Evolutionary conservation across 441 rosid genomes (phyloP), one percentile per base, ranked within the genome.

Genomic region (Populus hybrid): DNA sequence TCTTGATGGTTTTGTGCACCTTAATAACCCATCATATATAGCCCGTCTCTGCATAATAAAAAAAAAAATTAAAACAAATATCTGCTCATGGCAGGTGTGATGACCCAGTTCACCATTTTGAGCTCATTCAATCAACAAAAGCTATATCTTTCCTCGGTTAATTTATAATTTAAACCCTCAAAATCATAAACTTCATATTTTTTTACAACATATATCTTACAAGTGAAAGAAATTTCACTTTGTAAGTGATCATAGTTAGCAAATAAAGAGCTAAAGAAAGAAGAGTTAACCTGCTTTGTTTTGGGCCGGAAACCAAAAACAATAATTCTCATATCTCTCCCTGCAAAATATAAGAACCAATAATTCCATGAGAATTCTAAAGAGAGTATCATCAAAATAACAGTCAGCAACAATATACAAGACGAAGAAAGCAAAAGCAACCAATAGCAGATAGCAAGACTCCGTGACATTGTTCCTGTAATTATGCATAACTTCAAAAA

Each of bases 321-420:
- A 79, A 97, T 81, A 74, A 93, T 86, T 84, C 98, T 91, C 99
- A 97, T 94, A 85, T 97, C 99, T 84, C 94, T 97, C 77, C 99
- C 99, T 97, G 86, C 83, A 84, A 81, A 86, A 83, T 16, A 26
- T 9, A 75, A 64, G 42, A 80, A 28, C 32, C 34, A 73, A 38
- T 75, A 77, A 78, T 23, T 74, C 36, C 36, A 59, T 57, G 42
- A 28, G 38, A 67, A 66, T 66, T 40, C 20, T 24, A 16, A 69
- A n/a, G 71, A 72, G 24, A 72, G 79, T 38, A 67, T 69, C 40
- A 73, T 46, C 59, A 80, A 69, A 77, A 50, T n/a, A 85, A 69
- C 40, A 42, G 16, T 57, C 10, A 69, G 14, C 28, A 63, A 10
- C 28, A 61, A 21, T 10, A 61, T 23, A 9, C 66, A 61, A 61